Evolutionary conservation across 352 stramenopile genomes (phyloP), one percentile per base, ranked within the genome.

Genomic region (Pythium aphanidermatum): DNA sequence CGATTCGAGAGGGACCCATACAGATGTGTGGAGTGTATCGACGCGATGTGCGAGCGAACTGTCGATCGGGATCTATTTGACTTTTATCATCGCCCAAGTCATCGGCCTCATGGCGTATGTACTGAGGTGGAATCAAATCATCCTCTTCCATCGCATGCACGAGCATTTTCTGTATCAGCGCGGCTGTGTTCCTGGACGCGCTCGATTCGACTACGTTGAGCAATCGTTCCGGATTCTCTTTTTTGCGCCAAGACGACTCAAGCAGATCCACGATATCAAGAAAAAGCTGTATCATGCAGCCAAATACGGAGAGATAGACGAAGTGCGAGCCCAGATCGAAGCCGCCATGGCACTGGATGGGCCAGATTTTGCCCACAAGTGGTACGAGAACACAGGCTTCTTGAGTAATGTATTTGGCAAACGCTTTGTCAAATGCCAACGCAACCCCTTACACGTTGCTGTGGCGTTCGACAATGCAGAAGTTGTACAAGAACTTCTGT

Each of bases 91-190:
- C 0, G 63, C 80, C 8, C 49, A 83, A 31, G 28, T 65, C 17
- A 44, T 89, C n/a, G 72, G 70, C 2, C 44, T 85, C 10, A 38
- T 74, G 17, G 64, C 70, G 3, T 92, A 86, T 41, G 39, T 70
- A 14, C 58, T 88, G 16, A 68, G 80, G 1, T 92, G 76, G 76
- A 69, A 81, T 26, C 80, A 92, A 46, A 86, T 92, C 46, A 58
- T 83, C 17, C 58, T 92, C 21, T 92, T 92, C 46, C 78, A 92
- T 30, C 63, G 70, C 28, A 55, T 92, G 55, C 80, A 88, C 45
- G 74, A 86, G 36, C 76, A 89, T 27, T 81, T 88, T 39, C 58
- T 89, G 14, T 88, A 74, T 35, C 80, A 92, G 48, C 60, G 70
- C 5, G 76, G 76, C 24, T 82, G 68, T 44, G 48, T 82, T 0